These are phyloP conservation scores for Phytomonas francai DNA, from an alignment of 208 protist genomes.

Conservation along the genomic window DNA sequence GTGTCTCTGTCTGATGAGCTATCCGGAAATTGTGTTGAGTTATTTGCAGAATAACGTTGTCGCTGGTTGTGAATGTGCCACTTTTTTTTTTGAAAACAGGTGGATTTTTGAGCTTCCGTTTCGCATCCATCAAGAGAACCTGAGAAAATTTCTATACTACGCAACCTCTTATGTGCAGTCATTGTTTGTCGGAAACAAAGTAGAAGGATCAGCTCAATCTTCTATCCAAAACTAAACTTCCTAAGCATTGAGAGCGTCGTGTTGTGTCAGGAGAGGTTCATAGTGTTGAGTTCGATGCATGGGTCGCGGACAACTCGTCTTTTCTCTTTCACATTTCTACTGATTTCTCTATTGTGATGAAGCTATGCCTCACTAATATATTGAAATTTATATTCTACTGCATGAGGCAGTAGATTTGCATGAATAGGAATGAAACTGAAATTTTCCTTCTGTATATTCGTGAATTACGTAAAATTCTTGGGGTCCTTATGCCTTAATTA, in stretches of 20 bases:
- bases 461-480: neutral
- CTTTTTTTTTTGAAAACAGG: constrained; percentile 22
- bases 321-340: neutral
- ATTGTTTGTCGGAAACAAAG: constrained; percentile 45
- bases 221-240: neutral
- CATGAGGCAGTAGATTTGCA: neutral
- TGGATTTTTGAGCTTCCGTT: neutral
- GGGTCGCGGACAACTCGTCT: neutral
- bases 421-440: neutral
- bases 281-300: neutral
- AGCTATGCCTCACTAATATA: neutral
- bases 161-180: constrained; percentile 37
- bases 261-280: neutral
- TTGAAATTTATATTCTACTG: neutral
- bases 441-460: too few species aligned
- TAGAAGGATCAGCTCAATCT: constrained; percentile 37
- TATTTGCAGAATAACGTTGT: constrained; percentile 73
- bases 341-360: neutral
- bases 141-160: constrained; percentile 26
- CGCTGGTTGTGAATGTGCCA: constrained; percentile 51
- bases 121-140: constrained; percentile 16
- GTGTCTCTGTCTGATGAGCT: constrained; percentile 56
- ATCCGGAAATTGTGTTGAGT: constrained; percentile 39
- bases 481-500: neutral
- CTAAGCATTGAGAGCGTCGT: neutral